Percentiles rank a stretch among this genome's conserved stretches.
Conservation (phyloP, 768 basidiomycete species). For the Tremella yokohamensis region DNA sequence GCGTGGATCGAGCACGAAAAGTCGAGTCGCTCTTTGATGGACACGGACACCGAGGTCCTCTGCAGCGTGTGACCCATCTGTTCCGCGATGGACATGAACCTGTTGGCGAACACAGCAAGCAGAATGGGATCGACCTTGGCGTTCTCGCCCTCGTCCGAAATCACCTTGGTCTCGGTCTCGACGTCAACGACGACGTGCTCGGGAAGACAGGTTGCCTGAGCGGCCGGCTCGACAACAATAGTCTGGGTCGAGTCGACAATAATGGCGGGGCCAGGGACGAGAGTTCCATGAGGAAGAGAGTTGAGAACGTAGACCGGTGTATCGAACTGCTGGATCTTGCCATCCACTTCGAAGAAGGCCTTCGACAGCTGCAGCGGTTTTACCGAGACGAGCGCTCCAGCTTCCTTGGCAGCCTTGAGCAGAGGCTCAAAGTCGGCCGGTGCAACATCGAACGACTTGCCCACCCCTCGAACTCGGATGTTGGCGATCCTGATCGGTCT, state of each 20-base stretch:
- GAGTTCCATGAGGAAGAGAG: slow-evolving; percentile 63
- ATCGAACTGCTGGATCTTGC: slow-evolving; percentile 13
- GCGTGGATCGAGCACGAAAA: slow-evolving; percentile 91
- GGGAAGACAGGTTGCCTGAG: background rate
- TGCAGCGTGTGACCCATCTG: slow-evolving; percentile 89
- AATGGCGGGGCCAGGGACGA: slow-evolving; percentile 78
- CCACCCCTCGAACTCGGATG: slow-evolving; percentile 88
- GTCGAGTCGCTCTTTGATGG: slow-evolving; percentile 93
- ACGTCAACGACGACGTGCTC: slow-evolving; percentile 4
- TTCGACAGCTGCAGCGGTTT: background rate
- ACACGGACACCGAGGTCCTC: slow-evolving; percentile 87
- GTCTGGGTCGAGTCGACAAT: slow-evolving; percentile 94
- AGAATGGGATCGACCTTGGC: slow-evolving; percentile 4
- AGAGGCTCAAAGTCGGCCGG: background rate
- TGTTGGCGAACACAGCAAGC: slow-evolving; percentile 10
- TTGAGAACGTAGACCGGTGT: slow-evolving; percentile 23
- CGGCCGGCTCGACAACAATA: slow-evolving; percentile 54
- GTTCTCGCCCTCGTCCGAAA: slow-evolving; percentile 4
- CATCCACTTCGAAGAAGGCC: slow-evolving; percentile 27
- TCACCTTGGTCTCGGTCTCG: background rate
- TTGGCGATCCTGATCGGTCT: slow-evolving; percentile 83
- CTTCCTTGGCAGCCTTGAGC: slow-evolving; percentile 11
- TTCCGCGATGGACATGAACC: slow-evolving; percentile 56
- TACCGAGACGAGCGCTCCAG: background rate
- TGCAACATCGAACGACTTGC: slow-evolving; percentile 41